A percentile compares a stretch with the other conserved stretches of the same genome.
Conservation (phyloP, 768 basidiomycete species). For the Chalciporus pseudorubinellus region DNA sequence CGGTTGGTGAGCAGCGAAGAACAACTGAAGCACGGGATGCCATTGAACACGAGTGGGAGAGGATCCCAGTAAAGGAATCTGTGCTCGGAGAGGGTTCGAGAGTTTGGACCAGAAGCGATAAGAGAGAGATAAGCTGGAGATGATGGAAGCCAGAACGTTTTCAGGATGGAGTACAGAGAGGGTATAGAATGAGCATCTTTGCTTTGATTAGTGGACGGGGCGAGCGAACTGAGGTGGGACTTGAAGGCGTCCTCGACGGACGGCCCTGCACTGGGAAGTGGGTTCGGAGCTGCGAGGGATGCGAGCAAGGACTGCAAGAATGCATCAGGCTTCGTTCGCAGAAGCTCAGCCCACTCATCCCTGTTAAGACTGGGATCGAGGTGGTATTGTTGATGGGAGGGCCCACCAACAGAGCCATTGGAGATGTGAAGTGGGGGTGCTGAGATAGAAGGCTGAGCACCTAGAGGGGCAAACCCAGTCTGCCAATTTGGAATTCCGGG, state of each 20-base stretch:
- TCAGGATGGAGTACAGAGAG: constrained; percentile 70
- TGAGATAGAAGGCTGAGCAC: constrained; percentile 26
- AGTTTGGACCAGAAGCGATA: constrained; percentile 65
- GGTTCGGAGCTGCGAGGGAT: constrained; percentile 61
- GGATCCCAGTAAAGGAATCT: constrained; percentile 89
- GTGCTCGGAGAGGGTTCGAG: constrained; percentile 69
- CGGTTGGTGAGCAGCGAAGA: constrained; percentile 57
- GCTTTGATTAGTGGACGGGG: constrained; percentile 45
- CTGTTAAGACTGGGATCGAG: constrained; percentile 53
- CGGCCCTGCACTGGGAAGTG: constrained; percentile 57
- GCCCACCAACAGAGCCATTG: constrained; percentile 13
- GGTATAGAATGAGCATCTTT: constrained; percentile 55
- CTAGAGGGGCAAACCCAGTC: constrained; percentile 28
- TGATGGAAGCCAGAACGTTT: constrained; percentile 82
- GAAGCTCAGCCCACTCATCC: constrained; percentile 66
- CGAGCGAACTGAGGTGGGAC: constrained; percentile 66
- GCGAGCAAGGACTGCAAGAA: constrained; percentile 58
- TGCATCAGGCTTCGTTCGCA: constrained; percentile 51
- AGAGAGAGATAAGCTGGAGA: constrained; percentile 76
- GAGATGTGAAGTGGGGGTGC: constrained; percentile 37
- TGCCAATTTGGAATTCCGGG: constrained; percentile 32
- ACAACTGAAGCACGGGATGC: constrained; percentile 72
- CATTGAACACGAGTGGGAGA: constrained; percentile 77
- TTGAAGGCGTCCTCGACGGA: constrained; percentile 77
- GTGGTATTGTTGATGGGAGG: constrained; percentile 28